Base-by-base conservation (phyloP, 2,329 filamentous ascomycete genomes). In the Talaromyces amestolkiae region DNA sequence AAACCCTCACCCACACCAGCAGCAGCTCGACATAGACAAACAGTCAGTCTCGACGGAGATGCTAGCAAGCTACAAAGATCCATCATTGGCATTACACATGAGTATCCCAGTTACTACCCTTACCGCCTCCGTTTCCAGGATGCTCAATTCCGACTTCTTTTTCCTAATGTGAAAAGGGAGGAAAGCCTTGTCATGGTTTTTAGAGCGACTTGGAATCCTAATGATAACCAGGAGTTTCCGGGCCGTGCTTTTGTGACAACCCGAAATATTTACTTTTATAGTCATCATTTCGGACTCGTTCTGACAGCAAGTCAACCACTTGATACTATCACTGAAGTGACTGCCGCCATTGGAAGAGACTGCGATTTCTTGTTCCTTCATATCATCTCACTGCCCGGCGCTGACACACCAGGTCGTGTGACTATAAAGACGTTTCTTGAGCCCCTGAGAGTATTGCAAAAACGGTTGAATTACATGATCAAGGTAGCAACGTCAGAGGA, bases 341-440 rank as follows among this genome's bases (percentile, higher is more conserved):
- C 92, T 27, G 91, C 91, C 43, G 92, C 92, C 1, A 90, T 92
- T 13, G 95, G 95, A 22, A 89, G 89, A 74, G 93, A 97, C 72
- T 97, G 92, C 74, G 95, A 99, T 78, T 96, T 93, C 75, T 85
- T 98, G 35, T 96, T 93, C 75, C 79, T 99, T 45, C 93, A 97
- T 73, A 84, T 90, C 62, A 88, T 90, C 71, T 84, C 89, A 58
- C 82, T 81, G 51, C 85, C 85, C 63, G 86, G 87, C 65, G 86
- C 84, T 67, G 83, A 84, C 51, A 88, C 86, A 13, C 89, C 89
- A 58, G 88, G 89, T 3, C 85, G 92, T 61, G 86, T 98, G 66
- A 94, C 91, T 0, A 87, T 99, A 74, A 98, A 97, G 80, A 91
- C 92, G 0, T 99, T 97, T 81, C 82, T 99, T 27, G 94, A 98